Percentiles rank a stretch among this genome's conserved stretches.
Conservation (phyloP, 768 basidiomycete species). For the Lactarius hatsudake region DNA sequence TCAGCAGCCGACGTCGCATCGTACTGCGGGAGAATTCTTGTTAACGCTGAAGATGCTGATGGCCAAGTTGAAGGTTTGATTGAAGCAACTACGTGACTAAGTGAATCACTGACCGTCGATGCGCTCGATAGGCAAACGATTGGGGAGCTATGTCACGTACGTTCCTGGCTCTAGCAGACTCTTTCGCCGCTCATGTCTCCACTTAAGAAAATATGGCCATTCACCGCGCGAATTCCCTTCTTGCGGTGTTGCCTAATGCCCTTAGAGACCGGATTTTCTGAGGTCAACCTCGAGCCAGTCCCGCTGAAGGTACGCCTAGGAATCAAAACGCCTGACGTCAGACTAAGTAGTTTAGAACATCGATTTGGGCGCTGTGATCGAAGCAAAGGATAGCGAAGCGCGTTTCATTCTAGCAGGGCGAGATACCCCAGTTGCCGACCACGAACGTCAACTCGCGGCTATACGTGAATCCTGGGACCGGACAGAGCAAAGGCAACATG, state of each 20-base stretch:
- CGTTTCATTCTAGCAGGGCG: not conserved
- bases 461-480: not conserved
- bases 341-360: not conserved
- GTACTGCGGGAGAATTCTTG: constrained; percentile 52
- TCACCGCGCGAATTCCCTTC: constrained; percentile 41
- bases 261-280: constrained; percentile 48
- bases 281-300: constrained; percentile 44
- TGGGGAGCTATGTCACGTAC: constrained; percentile 63
- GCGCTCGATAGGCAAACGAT: constrained; percentile 49
- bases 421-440: not conserved
- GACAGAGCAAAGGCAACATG: not conserved
- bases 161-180: constrained; percentile 25
- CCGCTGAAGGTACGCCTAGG: constrained; percentile 44
- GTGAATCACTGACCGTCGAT: not conserved
- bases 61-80: constrained; percentile 61
- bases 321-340: not conserved
- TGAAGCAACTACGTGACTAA: not conserved
- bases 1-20: constrained; percentile 49
- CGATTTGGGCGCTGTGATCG: not conserved
- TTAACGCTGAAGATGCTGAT: constrained; percentile 59
- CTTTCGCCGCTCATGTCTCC: not conserved
- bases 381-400: not conserved
- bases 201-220: constrained; percentile 45
- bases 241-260: constrained; percentile 44
- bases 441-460: not conserved